Evolutionary conservation across 2,329 filamentous ascomycete species (phyloP).

Genomic region (Ilyonectria robusta): DNA sequence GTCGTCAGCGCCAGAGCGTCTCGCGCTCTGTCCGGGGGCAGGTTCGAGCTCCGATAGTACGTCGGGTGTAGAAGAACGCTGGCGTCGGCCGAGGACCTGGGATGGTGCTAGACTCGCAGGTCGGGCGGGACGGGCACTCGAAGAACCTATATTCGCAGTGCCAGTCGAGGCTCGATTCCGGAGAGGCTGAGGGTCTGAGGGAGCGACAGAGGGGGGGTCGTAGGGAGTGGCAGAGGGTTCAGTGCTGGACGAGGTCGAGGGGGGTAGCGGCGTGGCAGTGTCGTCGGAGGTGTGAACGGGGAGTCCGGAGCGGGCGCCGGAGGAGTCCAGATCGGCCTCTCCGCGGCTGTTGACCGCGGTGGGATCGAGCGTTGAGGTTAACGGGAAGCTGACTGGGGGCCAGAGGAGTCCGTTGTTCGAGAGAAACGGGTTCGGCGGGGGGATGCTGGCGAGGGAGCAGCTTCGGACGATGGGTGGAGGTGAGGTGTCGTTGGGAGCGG

Average conservation of each 20-base stretch:
- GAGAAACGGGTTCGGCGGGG: slow-evolving; percentile 6
- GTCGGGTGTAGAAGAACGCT: slow-evolving; percentile 60
- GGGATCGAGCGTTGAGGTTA: slow-evolving; percentile 36
- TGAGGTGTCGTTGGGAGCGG: slow-evolving; percentile 32
- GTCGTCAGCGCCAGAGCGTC: slow-evolving; percentile 36
- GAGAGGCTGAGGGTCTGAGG: slow-evolving; percentile 43
- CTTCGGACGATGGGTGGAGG: slow-evolving; percentile 26
- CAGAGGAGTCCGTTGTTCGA: slow-evolving; percentile 39
- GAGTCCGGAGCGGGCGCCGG: slow-evolving; percentile 51
- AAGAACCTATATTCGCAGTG: slow-evolving; percentile 59
- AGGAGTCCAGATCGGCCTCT: slow-evolving; percentile 59
- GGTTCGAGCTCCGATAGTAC: slow-evolving; percentile 49
- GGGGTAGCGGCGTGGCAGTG: slow-evolving; percentile 71
- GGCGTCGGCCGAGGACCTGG: slow-evolving; percentile 69
- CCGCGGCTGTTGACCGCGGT: slow-evolving; percentile 58
- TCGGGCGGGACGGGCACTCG: slow-evolving; percentile 46
- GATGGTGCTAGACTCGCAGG: slow-evolving; percentile 47
- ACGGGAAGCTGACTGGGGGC: slow-evolving; percentile 42
- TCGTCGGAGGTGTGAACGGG: slow-evolving; percentile 70
- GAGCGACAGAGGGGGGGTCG: slow-evolving; percentile 32
- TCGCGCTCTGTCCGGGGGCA: slow-evolving; percentile 38
- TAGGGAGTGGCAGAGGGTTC: slow-evolving; percentile 56
- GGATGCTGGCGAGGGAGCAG: slow-evolving; percentile 16
- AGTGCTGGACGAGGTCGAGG: slow-evolving; percentile 63
- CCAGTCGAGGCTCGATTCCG: slow-evolving; percentile 48